Percentiles rank a stretch among this genome's conserved stretches.
phyloP scores from a whole-genome alignment of 305 asterid genomes.

The Fraxinus albicans region DNA sequence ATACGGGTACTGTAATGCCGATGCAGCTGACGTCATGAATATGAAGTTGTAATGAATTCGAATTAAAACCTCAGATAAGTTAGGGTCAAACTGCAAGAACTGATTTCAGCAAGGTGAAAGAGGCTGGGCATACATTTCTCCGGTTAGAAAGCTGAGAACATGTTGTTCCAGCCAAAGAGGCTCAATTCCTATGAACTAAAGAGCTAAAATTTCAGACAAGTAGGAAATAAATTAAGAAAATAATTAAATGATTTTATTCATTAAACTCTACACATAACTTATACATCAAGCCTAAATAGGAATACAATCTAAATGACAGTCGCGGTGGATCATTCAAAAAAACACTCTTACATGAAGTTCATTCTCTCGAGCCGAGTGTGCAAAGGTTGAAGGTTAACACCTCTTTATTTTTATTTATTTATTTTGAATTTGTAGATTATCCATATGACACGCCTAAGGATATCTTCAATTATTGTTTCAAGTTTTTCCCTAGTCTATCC shows the following conservation, averaged over 20 bases:
- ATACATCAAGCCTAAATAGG: neutral
- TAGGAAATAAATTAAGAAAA: neutral
- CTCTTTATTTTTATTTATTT: neutral
- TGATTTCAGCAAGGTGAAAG: neutral
- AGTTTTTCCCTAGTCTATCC: neutral
- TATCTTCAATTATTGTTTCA: neutral
- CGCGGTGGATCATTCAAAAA: neutral
- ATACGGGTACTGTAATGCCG: neutral
- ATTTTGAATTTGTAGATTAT: neutral
- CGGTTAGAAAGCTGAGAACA: neutral
- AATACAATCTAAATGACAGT: neutral
- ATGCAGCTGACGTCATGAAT: neutral
- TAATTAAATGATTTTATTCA: neutral
- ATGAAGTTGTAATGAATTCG: neutral
- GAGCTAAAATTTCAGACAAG: neutral
- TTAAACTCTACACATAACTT: neutral
- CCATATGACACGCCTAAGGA: neutral
- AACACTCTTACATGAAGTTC: neutral
- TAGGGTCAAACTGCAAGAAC: neutral
- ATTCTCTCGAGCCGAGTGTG: neutral
- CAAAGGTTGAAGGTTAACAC: neutral
- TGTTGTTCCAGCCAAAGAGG: neutral
- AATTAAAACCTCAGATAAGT: neutral
- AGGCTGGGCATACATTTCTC: neutral
- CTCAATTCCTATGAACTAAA: neutral